phyloP scores from a whole-genome alignment of 148 eudicot genomes.

The Vaccinium macrocarpon region DNA sequence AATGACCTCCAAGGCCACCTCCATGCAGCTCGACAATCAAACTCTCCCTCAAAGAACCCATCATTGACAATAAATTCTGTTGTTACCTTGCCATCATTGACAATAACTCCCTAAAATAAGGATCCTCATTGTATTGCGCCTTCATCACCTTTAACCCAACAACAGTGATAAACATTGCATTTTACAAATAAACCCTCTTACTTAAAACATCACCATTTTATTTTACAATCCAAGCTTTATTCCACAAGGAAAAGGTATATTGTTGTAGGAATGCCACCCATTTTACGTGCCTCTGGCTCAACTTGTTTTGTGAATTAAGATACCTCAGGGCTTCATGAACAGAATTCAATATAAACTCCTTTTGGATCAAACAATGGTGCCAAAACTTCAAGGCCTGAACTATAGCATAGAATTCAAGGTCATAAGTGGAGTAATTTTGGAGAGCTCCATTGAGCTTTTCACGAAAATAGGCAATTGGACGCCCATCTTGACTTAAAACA shows the following conservation, averaged over 20 bases:
- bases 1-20: constrained; percentile 1
- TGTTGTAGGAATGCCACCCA: constrained; percentile 2
- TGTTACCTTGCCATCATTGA: background rate
- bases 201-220: background rate
- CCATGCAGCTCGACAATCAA: background rate
- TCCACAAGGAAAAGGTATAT: background rate
- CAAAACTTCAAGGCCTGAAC: background rate
- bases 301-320: background rate
- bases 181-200: background rate
- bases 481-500: background rate
- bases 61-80: background rate
- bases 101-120: background rate
- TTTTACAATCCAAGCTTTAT: background rate
- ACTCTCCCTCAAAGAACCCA: background rate
- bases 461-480: background rate
- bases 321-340: background rate
- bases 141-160: background rate
- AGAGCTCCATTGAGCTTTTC: background rate
- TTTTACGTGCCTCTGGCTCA: background rate
- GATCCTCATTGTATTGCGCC: background rate
- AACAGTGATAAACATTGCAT: background rate
- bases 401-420: background rate
- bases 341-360: background rate
- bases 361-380: background rate
- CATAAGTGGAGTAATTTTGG: background rate